Evolutionary conservation across 805 yeast genomes (phyloP).

Genomic region (Candida hispaniensis): DNA sequence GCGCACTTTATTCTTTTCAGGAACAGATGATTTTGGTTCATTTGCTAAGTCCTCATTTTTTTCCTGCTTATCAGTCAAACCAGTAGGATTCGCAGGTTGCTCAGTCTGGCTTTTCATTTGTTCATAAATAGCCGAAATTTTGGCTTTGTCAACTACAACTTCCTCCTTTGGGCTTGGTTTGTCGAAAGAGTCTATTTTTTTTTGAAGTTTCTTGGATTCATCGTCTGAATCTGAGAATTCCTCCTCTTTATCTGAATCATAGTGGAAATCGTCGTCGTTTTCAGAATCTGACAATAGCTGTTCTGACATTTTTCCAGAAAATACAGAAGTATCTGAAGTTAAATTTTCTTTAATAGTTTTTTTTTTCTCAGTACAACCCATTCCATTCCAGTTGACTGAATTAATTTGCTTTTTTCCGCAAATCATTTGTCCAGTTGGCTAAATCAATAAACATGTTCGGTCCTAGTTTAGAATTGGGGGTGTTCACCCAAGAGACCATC

Average conservation of each 20-base stretch:
- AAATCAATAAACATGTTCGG: conserved; percentile 61
- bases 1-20: conserved; percentile 11
- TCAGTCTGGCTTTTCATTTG: conserved; percentile 10
- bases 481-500: conserved; percentile 50
- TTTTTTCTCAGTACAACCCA: neutral
- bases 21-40: neutral
- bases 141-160: conserved; percentile 12
- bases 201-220: conserved; percentile 11
- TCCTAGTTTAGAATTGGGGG: conserved; percentile 38
- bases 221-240: conserved; percentile 15
- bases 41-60: neutral
- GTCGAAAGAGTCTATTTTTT: conserved; percentile 7
- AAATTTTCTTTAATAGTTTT: conserved; percentile 1
- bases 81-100: neutral
- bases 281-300: conserved; percentile 14
- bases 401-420: conserved; percentile 6
- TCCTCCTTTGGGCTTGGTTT: conserved; percentile 1
- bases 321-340: no score
- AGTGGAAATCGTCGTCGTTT: conserved; percentile 15
- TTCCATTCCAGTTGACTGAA: no score
- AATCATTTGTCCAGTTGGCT: conserved; percentile 52
- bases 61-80: neutral
- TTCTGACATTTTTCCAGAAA: no score
- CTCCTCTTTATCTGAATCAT: conserved; percentile 15
- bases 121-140: conserved; percentile 7